Base-by-base conservation (phyloP, 306 rosid genomes). In the Hippophae rhamnoides region DNA sequence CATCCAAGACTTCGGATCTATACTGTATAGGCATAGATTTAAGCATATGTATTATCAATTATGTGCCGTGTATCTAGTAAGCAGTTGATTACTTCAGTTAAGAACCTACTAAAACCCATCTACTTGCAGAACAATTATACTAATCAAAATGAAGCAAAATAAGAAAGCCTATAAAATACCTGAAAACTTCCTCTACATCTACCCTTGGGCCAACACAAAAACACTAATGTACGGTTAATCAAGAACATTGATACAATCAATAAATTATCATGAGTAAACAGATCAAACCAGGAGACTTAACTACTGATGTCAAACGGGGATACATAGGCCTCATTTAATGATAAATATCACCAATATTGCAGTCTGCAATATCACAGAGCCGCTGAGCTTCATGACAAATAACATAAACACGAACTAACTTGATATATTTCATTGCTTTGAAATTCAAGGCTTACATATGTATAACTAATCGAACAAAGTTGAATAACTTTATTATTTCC, bases 351-450 rank as follows among this genome's bases (percentile, higher is more conserved):
- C 2, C 38, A 31, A 31, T 31, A 31, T 31, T 31, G 38, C 38
- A 31, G 38, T 2, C 38, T 31, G 38, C 38, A 31, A 31, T 31
- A 31, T 31, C 38, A 31, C 38, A 31, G 38, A 31, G 5, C 0
- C 38, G 38, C 38, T 31, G 38, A 31, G 38, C 38, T 31, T 31
- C 38, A 31, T 31, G 38, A 31, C 38, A 31, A 1, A 31, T 2
- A 31, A 31, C 38, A 31, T 31, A 31, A 31, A 31, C 38, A 2
- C 38, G 38, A 31, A 31, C 38, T 31, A 31, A 31, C 0, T 31
- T 31, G 49, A 56, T 52, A 23, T 50, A 72, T 77, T 77, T 60
- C 69, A 77, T 72, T 72, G 47, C 72, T 60, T 52, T 58, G 56
- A 63, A 43, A 64, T 48, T 48, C n/a, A 55, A 46, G 58, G 59